A percentile compares a stretch with the other conserved stretches of the same genome.
Evolutionary conservation across 2,329 filamentous ascomycete species (phyloP).

Genomic region (Botrytis fragariae): DNA sequence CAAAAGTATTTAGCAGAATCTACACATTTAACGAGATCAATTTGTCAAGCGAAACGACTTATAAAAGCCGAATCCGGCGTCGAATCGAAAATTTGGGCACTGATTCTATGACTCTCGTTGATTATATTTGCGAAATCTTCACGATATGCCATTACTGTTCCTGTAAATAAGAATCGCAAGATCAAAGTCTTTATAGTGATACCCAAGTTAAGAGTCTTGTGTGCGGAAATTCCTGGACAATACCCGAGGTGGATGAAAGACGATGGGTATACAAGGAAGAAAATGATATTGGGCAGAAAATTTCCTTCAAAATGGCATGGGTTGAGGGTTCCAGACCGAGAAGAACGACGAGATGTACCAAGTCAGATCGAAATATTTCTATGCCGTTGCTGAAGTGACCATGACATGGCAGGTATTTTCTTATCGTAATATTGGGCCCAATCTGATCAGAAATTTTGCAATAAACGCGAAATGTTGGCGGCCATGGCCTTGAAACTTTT

Average conservation of each 20-base stretch:
- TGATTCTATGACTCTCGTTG: not conserved
- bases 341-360: not conserved
- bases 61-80: not conserved
- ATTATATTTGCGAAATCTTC: not conserved
- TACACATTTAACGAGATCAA: not conserved
- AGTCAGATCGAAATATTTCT: not conserved
- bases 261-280: not conserved
- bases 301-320: not conserved
- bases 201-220: not conserved
- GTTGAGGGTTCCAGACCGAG: not conserved
- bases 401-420: not conserved
- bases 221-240: not conserved
- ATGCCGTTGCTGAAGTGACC: not conserved
- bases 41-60: not conserved
- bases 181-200: not conserved
- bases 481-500: not conserved
- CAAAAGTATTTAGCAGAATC: not conserved
- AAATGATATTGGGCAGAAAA: not conserved
- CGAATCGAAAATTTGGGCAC: no score
- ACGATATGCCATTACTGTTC: not conserved
- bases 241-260: not conserved
- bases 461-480: not conserved
- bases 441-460: not conserved
- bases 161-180: not conserved
- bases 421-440: not conserved